A percentile compares a stretch with the other conserved stretches of the same genome.
Conservation (phyloP, 2,329 filamentous ascomycete genomes). For the Fusarium compactum region DNA sequence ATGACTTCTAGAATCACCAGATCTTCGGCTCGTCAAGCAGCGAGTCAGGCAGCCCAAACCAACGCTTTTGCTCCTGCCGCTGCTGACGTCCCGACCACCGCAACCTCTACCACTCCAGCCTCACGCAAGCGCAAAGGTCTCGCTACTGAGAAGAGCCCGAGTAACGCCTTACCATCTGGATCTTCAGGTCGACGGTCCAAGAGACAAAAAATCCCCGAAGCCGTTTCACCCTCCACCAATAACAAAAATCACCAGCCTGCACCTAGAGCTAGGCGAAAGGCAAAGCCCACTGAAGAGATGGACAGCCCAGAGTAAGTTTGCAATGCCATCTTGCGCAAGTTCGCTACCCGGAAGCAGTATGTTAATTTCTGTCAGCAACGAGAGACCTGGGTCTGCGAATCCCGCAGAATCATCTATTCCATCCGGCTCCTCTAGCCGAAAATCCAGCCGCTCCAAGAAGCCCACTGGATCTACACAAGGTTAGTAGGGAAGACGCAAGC, state of each 20-base stretch:
- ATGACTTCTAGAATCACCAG: conserved; percentile 98
- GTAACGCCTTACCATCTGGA: conserved; percentile 44
- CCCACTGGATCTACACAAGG: conserved; percentile 60
- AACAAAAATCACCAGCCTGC: conserved; percentile 46
- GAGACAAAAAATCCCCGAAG: conserved; percentile 74
- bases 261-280: conserved; percentile 67
- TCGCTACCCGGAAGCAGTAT: neutral
- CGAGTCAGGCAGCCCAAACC: conserved; percentile 67
- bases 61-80: conserved; percentile 56
- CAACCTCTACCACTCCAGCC: conserved; percentile 58
- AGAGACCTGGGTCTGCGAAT: conserved; percentile 67
- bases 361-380: conserved; percentile 39
- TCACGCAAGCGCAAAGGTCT: conserved; percentile 83
- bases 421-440: conserved; percentile 76
- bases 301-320: conserved; percentile 74
- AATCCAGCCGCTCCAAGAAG: conserved; percentile 79
- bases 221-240: conserved; percentile 51
- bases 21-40: conserved; percentile 91
- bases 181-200: conserved; percentile 72
- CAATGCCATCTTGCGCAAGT: neutral
- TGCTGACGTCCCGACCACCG: conserved; percentile 55
- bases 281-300: conserved; percentile 74
- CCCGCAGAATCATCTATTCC: conserved; percentile 68
- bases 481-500: conserved; percentile 42
- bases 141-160: conserved; percentile 63